These are phyloP conservation scores for Colletotrichum karsti DNA, from an alignment of 2,329 filamentous ascomycete genomes.

Conservation along the genomic window DNA sequence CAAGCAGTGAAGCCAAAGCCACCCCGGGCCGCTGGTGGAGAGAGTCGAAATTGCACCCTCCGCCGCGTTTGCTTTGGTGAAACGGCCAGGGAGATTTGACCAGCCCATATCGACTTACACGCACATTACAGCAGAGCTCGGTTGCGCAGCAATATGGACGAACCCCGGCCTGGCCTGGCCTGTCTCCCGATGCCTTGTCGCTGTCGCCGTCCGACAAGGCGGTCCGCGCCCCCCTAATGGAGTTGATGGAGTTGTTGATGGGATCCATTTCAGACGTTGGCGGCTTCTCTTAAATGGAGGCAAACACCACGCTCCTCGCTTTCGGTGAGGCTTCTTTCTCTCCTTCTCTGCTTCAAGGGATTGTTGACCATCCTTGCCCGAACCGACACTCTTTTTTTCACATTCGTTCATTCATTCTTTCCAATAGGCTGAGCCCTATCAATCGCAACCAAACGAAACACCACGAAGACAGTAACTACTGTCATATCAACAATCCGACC, in stretches of 20 bases:
- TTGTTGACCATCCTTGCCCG: conserved; percentile 29
- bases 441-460: conserved; percentile 2
- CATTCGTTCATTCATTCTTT: conserved; percentile 23
- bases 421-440: conserved; percentile 2
- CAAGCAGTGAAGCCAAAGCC: background rate
- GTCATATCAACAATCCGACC: background rate
- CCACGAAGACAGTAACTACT: background rate
- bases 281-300: conserved; percentile 12
- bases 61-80: conserved; percentile 24
- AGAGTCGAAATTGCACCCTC: conserved; percentile 24
- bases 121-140: background rate
- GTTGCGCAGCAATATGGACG: background rate
- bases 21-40: conserved; percentile 19
- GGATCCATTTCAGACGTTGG: conserved; percentile 1
- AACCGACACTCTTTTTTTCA: conserved; percentile 22
- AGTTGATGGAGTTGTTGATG: conserved; percentile 8
- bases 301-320: conserved; percentile 5
- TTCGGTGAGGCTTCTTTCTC: background rate
- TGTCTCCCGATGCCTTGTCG: background rate
- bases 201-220: background rate
- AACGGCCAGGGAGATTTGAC: conserved; percentile 28
- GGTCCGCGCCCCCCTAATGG: conserved; percentile 7
- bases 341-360: conserved; percentile 18
- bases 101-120: conserved; percentile 17
- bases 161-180: background rate